Conservation (phyloP, 192 early-diverging fungal genomes). For the Linnemannia hyalina region DNA sequence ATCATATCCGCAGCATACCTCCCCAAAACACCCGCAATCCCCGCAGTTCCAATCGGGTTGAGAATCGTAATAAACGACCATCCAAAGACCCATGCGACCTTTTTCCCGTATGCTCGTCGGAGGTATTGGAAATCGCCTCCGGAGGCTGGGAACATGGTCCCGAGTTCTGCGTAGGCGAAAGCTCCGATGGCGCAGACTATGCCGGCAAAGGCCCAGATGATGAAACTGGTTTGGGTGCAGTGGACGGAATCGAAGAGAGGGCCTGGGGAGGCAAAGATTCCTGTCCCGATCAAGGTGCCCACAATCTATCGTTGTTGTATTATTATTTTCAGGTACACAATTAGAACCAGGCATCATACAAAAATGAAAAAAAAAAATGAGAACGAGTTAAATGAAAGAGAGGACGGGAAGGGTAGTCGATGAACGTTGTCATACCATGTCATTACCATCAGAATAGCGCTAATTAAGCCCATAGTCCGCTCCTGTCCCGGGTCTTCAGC, state of each 20-base stretch:
- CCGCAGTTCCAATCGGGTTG: conserved; percentile 65
- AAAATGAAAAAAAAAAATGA: neutral
- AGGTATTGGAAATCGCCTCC: conserved; percentile 75
- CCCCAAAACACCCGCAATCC: conserved; percentile 56
- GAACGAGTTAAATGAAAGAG: neutral
- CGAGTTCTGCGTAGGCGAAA: conserved; percentile 58
- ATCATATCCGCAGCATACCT: conserved; percentile 49
- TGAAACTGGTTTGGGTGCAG: conserved; percentile 48
- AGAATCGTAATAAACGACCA: conserved; percentile 66
- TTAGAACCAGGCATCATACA: neutral
- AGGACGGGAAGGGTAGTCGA: neutral
- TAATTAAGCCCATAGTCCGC: conserved; percentile 48
- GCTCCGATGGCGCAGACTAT: conserved; percentile 49
- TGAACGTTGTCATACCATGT: conserved; percentile 40
- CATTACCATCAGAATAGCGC: conserved; percentile 60
- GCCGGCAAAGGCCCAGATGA: conserved; percentile 55
- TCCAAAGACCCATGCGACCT: conserved; percentile 69
- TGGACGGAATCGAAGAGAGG: conserved; percentile 60
- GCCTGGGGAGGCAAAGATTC: conserved; percentile 76
- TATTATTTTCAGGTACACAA: too few species aligned
- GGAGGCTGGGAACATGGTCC: conserved; percentile 55
- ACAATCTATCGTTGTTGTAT: conserved; percentile 40
- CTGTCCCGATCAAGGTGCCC: conserved; percentile 65
- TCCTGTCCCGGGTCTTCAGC: conserved; percentile 3
- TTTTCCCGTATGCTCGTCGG: conserved; percentile 65